Percentiles rank a stretch among this genome's conserved stretches.
Evolutionary conservation across 1,139 yeast genomes (phyloP).

Genomic region (Scheffersomyces titani): DNA sequence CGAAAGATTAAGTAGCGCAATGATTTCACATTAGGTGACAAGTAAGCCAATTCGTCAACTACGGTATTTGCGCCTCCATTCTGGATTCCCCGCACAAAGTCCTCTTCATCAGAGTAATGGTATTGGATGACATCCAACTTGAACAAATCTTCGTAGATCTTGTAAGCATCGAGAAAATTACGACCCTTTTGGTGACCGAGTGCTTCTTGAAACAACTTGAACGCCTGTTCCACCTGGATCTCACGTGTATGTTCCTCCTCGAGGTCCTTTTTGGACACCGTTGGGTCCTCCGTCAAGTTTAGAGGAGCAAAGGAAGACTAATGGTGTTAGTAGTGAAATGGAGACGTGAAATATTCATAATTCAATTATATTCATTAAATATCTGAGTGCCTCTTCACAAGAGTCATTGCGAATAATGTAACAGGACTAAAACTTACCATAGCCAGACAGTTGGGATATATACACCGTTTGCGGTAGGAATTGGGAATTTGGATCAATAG

Average conservation of each 20-base stretch:
- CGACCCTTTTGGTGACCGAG: constrained; percentile 57
- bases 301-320: constrained; percentile 78
- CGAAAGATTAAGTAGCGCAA: constrained; percentile 77
- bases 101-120: constrained; percentile 46
- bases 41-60: constrained; percentile 43
- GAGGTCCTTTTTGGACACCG: constrained; percentile 44
- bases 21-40: constrained; percentile 72
- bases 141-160: constrained; percentile 63
- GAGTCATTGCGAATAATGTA: not conserved
- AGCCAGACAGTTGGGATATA: not conserved
- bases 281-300: constrained; percentile 72
- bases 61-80: constrained; percentile 34
- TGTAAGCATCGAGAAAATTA: constrained; percentile 51
- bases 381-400: not conserved
- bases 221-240: constrained; percentile 84
- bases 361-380: no score
- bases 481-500: not conserved
- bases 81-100: constrained; percentile 41
- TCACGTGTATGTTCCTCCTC: constrained; percentile 93
- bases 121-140: constrained; percentile 64
- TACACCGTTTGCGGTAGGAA: not conserved
- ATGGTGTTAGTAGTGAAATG: not conserved
- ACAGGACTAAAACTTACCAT: not conserved
- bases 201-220: constrained; percentile 72
- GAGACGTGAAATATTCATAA: not conserved